These are phyloP conservation scores for Aureobasidium sp. DNA, from an alignment of 2,329 filamentous ascomycete species.

Conservation along the genomic window DNA sequence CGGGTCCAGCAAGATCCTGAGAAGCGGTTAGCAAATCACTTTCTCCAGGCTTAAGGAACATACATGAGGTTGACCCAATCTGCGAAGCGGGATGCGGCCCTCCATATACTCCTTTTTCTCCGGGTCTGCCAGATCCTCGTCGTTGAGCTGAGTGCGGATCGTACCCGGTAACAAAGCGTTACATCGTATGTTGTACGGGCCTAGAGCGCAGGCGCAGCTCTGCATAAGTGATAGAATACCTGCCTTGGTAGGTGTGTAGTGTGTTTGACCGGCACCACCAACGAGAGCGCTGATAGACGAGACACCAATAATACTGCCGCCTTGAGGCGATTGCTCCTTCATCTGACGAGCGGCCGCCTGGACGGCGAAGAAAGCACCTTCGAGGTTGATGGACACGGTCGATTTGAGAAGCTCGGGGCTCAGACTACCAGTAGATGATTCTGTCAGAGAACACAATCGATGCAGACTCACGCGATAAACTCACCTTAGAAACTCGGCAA, in stretches of 20 bases:
- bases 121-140: conserved; percentile 67
- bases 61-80: conserved; percentile 53
- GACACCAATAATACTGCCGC: conserved; percentile 73
- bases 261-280: conserved; percentile 68
- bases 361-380: conserved; percentile 79
- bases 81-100: conserved; percentile 66
- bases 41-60: background rate
- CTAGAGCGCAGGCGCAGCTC: conserved; percentile 69
- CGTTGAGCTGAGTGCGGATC: conserved; percentile 75
- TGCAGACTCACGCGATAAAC: background rate
- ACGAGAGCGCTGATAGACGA: conserved; percentile 67
- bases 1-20: conserved; percentile 70
- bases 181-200: conserved; percentile 66
- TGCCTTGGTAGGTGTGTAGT: conserved; percentile 86
- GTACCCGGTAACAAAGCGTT: conserved; percentile 80
- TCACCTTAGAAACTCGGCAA: conserved; percentile 73
- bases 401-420: conserved; percentile 59
- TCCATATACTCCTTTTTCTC: conserved; percentile 72
- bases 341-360: conserved; percentile 82
- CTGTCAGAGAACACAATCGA: background rate
- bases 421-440: conserved; percentile 39
- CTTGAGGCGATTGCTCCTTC: conserved; percentile 49
- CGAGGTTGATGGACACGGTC: conserved; percentile 73
- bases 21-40: background rate
- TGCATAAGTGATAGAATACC: conserved; percentile 76